Base-by-base conservation (phyloP, 1,284 basidiomycete genomes). In the Ceratobasidium sp. region DNA sequence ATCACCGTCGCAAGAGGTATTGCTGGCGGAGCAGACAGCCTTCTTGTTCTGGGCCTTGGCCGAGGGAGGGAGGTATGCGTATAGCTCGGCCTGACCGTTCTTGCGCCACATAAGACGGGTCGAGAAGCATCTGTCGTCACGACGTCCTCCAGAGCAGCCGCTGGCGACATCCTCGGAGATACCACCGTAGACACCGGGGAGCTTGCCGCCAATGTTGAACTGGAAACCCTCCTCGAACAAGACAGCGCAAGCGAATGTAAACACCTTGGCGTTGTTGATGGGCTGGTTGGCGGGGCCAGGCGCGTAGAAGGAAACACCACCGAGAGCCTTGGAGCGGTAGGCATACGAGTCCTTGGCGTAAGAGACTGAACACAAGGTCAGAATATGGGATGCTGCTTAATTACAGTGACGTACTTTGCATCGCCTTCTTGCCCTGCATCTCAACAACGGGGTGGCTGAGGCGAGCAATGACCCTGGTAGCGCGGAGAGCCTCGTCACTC, bases 261-360 rank as follows among this genome's bases (percentile, higher is more conserved):
- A 82, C 70, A 88, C 85, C 17, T 74, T 78, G 20, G 82, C 71
- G 35, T 54, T 54, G 62, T 1, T 53, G 49, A 53, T 31, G 8
- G 49, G 50, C 49, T 65, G 62, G 62, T 29, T 43, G 49, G 50
- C 1, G 0, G 86, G 83, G 0, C 87, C 87, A 54, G 76, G 76
- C 4, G 87, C 72, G 74, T 88, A 87, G 75, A 89, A 86, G 0
- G 86, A 83, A 70, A 88, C 86, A 0, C 87, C 87, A 2, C 87
- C 86, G 25, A 32, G 62, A 43, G 62, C 45, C 69, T 70, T 13
- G 20, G 31, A 31, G 32, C 47, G 34, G 73, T 73, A 22, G 45
- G 70, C 1, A 76, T 82, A 10, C 78, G 85, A 86, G 1, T 86
- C 86, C 60, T 81, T 76, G 0, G 84, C 83, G 73, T 85, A 90